Evolutionary conservation across 768 basidiomycete species (phyloP).

Genomic region (Suillus bovinus): DNA sequence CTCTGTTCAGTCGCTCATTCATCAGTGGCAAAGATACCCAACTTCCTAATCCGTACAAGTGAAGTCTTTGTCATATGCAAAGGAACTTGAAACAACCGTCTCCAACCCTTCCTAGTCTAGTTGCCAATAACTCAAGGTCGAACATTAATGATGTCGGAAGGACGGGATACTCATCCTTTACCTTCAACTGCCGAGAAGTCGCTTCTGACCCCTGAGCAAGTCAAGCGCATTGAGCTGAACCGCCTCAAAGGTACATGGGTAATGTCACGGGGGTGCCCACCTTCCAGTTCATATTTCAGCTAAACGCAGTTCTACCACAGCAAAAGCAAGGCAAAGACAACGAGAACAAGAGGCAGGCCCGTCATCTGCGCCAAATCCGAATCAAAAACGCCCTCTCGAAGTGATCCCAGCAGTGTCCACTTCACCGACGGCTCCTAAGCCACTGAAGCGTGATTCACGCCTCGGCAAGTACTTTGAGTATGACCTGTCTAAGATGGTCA

Average conservation of each 20-base stretch:
- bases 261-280: neutral
- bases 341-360: conserved; percentile 54
- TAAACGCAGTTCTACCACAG: conserved; percentile 35
- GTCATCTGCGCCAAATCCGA: conserved; percentile 56
- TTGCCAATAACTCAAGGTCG: neutral
- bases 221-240: conserved; percentile 75
- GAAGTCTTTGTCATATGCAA: neutral
- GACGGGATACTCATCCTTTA: conserved; percentile 14
- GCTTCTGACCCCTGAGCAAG: conserved; percentile 64
- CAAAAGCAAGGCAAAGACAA: conserved; percentile 74
- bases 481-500: conserved; percentile 95
- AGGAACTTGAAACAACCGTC: neutral
- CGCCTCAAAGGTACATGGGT: conserved; percentile 62
- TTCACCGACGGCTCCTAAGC: conserved; percentile 57
- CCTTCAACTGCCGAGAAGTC: conserved; percentile 18
- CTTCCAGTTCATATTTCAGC: conserved; percentile 8
- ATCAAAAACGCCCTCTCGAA: conserved; percentile 73
- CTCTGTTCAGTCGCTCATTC: neutral
- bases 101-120: neutral
- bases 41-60: conserved; percentile 1
- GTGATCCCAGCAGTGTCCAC: conserved; percentile 57
- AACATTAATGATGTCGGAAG: neutral
- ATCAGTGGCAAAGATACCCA: neutral
- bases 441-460: conserved; percentile 70
- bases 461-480: conserved; percentile 96